A percentile compares a stretch with the other conserved stretches of the same genome.
These are phyloP conservation scores for Diaporthe vaccinii DNA, from an alignment of 2,329 filamentous ascomycete species.

Conservation along the genomic window DNA sequence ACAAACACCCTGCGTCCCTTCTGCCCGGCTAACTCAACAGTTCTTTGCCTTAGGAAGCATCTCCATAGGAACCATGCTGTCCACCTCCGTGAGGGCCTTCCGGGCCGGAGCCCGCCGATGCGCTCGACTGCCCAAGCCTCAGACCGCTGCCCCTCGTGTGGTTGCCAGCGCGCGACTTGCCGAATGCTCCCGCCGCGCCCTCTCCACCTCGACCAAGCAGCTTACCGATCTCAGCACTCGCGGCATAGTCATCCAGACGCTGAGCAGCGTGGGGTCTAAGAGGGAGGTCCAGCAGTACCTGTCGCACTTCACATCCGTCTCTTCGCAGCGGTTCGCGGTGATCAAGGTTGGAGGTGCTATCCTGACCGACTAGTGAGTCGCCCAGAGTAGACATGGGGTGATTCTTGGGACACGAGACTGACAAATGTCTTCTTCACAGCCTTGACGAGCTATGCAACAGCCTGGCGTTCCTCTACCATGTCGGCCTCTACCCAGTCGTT, in stretches of 20 bases:
- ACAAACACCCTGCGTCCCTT: not conserved
- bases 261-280: constrained; percentile 97
- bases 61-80: constrained; percentile 54
- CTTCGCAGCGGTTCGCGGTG: constrained; percentile 96
- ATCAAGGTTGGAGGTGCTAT: constrained; percentile 99
- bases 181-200: constrained; percentile 46
- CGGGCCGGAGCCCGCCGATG: constrained; percentile 60
- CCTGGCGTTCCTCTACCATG: constrained; percentile 92
- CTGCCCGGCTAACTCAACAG: constrained; percentile 9
- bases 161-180: constrained; percentile 42
- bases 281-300: constrained; percentile 97
- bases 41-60: constrained; percentile 1
- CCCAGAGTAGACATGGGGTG: not conserved
- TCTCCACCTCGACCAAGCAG: constrained; percentile 51
- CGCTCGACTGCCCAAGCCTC: constrained; percentile 47
- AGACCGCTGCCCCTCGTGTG: constrained; percentile 25
- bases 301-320: constrained; percentile 96
- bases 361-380: constrained; percentile 80
- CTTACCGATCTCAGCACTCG: constrained; percentile 73
- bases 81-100: constrained; percentile 55
- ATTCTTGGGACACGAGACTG: not conserved
- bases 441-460: constrained; percentile 91
- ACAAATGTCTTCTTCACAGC: constrained; percentile 41
- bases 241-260: constrained; percentile 87
- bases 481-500: constrained; percentile 94